Percentiles rank a stretch among this genome's conserved stretches.
Evolutionary conservation across 805 yeast genomes (phyloP).

Genomic region (Wickerhamomyces subpelliculosus): DNA sequence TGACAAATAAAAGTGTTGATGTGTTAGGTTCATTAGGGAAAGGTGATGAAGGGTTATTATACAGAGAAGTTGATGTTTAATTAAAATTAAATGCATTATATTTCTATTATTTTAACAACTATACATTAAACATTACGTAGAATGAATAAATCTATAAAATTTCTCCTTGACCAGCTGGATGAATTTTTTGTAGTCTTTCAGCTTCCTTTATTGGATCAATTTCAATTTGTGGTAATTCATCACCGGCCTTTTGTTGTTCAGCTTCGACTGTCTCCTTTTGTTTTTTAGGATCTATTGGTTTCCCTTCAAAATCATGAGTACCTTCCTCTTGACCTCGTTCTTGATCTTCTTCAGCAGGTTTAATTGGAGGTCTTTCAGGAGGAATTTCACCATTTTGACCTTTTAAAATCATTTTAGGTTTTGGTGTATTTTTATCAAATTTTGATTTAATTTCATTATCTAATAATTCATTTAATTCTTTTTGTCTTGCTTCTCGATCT

Average conservation of each 20-base stretch:
- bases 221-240: background rate
- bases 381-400: background rate
- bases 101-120: too few species aligned
- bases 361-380: background rate
- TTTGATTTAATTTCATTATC: background rate
- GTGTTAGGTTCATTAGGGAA: slow-evolving; percentile 52
- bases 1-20: slow-evolving; percentile 42
- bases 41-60: slow-evolving; percentile 58
- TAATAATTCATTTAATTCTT: background rate
- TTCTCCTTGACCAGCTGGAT: too few species aligned
- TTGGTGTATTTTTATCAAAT: background rate
- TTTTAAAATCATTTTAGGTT: background rate
- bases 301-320: background rate
- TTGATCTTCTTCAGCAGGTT: background rate
- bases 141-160: too few species aligned
- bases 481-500: background rate
- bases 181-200: background rate
- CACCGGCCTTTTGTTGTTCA: too few species aligned
- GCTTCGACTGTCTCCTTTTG: too few species aligned
- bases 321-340: background rate
- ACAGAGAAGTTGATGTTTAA: slow-evolving; percentile 45
- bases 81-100: too few species aligned
- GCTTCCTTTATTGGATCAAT: background rate
- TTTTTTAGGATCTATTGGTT: background rate
- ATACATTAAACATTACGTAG: too few species aligned